Percentiles rank a stretch among this genome's conserved stretches.
Evolutionary conservation across 257 asterid genomes (phyloP).

Genomic region (Nicotiana tabacum): DNA sequence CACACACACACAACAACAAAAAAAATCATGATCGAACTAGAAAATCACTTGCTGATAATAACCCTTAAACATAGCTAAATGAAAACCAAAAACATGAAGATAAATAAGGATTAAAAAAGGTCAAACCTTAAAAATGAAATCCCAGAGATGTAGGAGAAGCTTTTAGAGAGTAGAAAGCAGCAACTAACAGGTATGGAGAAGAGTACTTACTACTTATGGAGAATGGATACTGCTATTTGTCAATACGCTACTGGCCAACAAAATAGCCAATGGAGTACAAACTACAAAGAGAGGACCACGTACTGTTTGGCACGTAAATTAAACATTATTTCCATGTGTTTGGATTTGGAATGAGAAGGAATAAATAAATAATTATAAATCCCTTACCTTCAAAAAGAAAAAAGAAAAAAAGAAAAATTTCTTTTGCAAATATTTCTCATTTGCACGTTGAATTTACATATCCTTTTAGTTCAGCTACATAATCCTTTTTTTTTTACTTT

Average conservation of each 20-base stretch:
- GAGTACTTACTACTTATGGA: not conserved
- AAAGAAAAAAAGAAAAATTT: no score
- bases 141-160: not conserved
- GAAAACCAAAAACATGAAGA: not conserved
- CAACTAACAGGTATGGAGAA: not conserved
- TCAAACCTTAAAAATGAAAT: slow-evolving; percentile 12
- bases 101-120: not conserved
- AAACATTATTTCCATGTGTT: not conserved
- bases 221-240: not conserved
- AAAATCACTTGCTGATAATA: not conserved
- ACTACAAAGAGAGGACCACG: not conserved
- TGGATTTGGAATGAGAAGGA: not conserved
- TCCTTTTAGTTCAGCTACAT: no score
- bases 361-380: no score
- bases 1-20: no score
- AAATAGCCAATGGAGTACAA: not conserved
- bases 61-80: not conserved
- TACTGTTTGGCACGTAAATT: not conserved
- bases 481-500: no score
- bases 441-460: no score
- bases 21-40: not conserved
- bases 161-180: not conserved
- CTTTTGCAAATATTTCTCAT: no score
- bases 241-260: not conserved
- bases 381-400: not conserved